Percentiles rank a stretch among this genome's conserved stretches.
Conservation (phyloP, 2,329 filamentous ascomycete species). For the Cryphonectria nitschkei region DNA sequence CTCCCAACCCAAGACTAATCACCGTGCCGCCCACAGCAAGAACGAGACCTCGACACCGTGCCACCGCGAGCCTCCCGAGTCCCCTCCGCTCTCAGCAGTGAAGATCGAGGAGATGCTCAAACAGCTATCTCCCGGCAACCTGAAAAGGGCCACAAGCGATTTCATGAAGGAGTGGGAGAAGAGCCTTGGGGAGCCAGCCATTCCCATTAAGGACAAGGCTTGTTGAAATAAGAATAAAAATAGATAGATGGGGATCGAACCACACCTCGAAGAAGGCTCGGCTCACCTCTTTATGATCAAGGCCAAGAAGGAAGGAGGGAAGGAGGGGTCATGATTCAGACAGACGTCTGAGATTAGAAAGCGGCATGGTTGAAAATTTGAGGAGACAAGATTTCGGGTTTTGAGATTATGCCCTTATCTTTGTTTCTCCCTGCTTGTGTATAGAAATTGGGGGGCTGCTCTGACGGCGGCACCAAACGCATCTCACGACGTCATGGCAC, state of each 20-base stretch:
- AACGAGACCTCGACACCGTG: constrained; percentile 22
- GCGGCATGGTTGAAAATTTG: background rate
- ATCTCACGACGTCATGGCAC: constrained; percentile 20
- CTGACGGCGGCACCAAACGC: background rate
- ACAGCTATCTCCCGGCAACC: constrained; percentile 72
- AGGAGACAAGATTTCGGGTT: background rate
- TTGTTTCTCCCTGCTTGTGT: background rate
- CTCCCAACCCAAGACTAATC: constrained; percentile 29
- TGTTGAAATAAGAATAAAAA: constrained; percentile 1
- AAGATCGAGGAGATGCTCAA: constrained; percentile 65
- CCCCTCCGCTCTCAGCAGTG: constrained; percentile 39
- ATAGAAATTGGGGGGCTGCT: background rate
- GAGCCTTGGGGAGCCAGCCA: constrained; percentile 61
- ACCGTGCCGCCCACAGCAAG: constrained; percentile 29
- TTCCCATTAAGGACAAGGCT: constrained; percentile 22
- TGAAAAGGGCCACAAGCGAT: constrained; percentile 81
- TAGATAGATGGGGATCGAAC: background rate
- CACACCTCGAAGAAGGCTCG: background rate
- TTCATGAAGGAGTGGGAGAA: constrained; percentile 93
- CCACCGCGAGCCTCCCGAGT: constrained; percentile 35
- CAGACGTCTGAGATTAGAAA: background rate
- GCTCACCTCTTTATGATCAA: background rate
- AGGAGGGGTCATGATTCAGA: background rate
- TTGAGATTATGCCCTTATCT: background rate
- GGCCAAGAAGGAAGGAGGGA: background rate